Evolutionary conservation across 306 rosid genomes (phyloP), one percentile per base, ranked within the genome.

Genomic region (Urtica urens): DNA sequence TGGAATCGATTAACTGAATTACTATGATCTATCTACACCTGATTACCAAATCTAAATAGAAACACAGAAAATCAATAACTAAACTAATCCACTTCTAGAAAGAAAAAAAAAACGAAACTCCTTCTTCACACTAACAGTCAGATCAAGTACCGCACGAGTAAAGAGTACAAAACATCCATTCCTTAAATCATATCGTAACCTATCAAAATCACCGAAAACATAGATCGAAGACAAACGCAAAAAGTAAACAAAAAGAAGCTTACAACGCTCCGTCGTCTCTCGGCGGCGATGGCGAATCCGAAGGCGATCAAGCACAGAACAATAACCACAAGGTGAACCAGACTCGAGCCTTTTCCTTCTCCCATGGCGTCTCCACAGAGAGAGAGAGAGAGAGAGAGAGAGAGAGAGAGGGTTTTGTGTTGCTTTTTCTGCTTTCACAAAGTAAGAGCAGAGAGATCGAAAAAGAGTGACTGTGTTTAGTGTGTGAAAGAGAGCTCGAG

Each of bases 211-310:
- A 23, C 6, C 4, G 7, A 27, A 25, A 23, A 4, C 33, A 40
- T 47, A 19, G 49, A 1, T 18, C 5, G 34, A 40, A 41, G 3
- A 4, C 19, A 31, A 35, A 23, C 10, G 14, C 38, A n/a, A 49
- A 25, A 1, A 10, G 15, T 10, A 31, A 14, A 17, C 9, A 45
- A 12, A 14, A 62, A 26, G 21, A n/a, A 17, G 57, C 78, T 64
- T 67, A 90, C 99, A 13, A 74, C 80, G 57, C 95, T 85, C 63
- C 94, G 62, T 57, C 82, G 71, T 65, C 95, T 75, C 80, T 85
- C 95, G 15, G 99, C 95, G 19, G 95, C 99, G 75, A 90, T 69
- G 87, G 99, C 77, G 53, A 90, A 90, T 4, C 99, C 99, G 64
- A 90, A 90, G 48, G 99, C 99, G 24, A 79, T 83, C 35, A 90